Conservation (phyloP, 2,329 filamentous ascomycete species). For the Zymoseptoria tritici region DNA sequence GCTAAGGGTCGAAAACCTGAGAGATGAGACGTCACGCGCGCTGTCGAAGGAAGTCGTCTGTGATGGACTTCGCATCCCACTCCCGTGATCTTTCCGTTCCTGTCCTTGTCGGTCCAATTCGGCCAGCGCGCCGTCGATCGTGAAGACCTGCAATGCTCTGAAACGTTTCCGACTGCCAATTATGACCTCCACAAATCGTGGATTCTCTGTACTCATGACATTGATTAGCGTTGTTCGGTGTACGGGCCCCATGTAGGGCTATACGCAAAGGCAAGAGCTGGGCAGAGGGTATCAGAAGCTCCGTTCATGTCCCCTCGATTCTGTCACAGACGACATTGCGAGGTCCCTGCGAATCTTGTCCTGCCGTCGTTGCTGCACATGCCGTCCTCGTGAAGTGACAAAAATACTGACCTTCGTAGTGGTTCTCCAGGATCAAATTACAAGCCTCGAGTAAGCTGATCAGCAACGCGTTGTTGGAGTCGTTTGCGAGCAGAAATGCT, state of each 20-base stretch:
- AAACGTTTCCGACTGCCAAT: conserved; percentile 75
- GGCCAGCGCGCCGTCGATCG: conserved; percentile 82
- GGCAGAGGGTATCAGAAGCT: too few species aligned
- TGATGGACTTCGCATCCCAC: conserved; percentile 22
- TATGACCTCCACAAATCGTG: conserved; percentile 71
- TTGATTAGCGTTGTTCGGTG: background rate
- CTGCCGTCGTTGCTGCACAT: background rate
- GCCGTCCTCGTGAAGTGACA: background rate
- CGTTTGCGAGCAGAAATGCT: conserved; percentile 84
- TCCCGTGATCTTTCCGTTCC: conserved; percentile 49
- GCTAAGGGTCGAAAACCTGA: conserved; percentile 51
- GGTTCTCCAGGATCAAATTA: conserved; percentile 83
- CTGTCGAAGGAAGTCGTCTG: conserved; percentile 61
- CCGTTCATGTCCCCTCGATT: too few species aligned
- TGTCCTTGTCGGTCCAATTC: conserved; percentile 78
- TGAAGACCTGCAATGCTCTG: conserved; percentile 77
- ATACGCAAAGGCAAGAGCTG: too few species aligned
- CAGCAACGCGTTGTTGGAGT: conserved; percentile 77
- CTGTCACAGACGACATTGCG: too few species aligned
- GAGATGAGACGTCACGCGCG: conserved; percentile 53
- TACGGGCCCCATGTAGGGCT: background rate
- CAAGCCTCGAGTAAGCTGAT: conserved; percentile 79
- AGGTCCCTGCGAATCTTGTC: background rate
- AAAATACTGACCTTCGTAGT: conserved; percentile 34
- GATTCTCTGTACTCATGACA: conserved; percentile 54